Conservation (phyloP, 768 basidiomycete species). For the Suillus discolor region DNA sequence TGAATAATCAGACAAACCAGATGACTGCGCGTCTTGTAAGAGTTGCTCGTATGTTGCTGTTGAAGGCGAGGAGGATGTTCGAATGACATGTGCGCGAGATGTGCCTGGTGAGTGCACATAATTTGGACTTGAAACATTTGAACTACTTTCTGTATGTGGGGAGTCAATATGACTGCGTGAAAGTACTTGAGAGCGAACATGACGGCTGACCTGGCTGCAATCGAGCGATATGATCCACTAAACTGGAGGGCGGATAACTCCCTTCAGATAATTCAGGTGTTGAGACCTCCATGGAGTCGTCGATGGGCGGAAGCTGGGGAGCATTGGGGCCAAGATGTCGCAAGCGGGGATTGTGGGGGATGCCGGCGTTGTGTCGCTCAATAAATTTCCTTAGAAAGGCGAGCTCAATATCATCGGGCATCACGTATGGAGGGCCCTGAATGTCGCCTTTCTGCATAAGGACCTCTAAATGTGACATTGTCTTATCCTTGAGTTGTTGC, state of each 20-base stretch:
- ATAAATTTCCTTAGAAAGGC: constrained; percentile 81
- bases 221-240: constrained; percentile 38
- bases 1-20: constrained; percentile 46
- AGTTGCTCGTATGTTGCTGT: constrained; percentile 54
- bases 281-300: constrained; percentile 36
- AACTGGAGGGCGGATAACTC: constrained; percentile 30
- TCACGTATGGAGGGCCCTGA: constrained; percentile 77
- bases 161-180: constrained; percentile 7
- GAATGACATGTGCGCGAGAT: constrained; percentile 38
- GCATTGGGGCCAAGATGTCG: constrained; percentile 48
- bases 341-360: constrained; percentile 80
- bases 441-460: constrained; percentile 90
- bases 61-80: constrained; percentile 54
- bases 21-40: constrained; percentile 57
- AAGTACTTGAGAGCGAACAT: neutral
- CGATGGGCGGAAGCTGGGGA: constrained; percentile 33
- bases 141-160: constrained; percentile 25
- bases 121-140: constrained; percentile 33
- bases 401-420: constrained; percentile 80
- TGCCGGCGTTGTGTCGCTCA: constrained; percentile 73
- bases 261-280: constrained; percentile 37
- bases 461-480: constrained; percentile 84
- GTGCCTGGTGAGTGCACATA: constrained; percentile 34
- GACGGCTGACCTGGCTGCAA: constrained; percentile 34
- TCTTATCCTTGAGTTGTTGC: constrained; percentile 86